Percentiles rank a stretch among this genome's conserved stretches.
Conservation (phyloP, 331 rosid species). For the Quercus lobata region DNA sequence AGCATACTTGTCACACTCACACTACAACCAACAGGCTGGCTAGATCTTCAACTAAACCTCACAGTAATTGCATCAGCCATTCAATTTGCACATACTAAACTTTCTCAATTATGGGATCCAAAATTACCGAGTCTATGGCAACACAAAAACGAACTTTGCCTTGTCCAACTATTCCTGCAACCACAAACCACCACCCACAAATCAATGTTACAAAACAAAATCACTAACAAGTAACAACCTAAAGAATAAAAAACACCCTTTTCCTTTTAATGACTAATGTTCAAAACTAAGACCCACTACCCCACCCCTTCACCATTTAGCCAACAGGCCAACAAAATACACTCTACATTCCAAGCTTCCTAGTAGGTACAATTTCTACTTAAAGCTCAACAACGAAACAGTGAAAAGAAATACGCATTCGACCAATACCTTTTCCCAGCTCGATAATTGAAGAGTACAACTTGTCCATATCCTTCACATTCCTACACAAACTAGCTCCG, state of each 20-base stretch:
- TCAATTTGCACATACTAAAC: neutral
- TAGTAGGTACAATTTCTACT: too few relatives aligned
- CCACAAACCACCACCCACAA: slow-evolving; percentile 9
- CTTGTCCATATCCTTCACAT: slow-evolving; percentile 51
- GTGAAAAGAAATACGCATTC: neutral
- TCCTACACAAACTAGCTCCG: slow-evolving; percentile 33
- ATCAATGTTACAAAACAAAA: neutral
- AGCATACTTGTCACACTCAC: slow-evolving; percentile 2
- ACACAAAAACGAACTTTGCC: slow-evolving; percentile 52
- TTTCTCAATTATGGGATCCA: slow-evolving; percentile 3
- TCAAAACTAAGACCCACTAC: neutral
- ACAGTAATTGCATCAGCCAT: slow-evolving; percentile 1
- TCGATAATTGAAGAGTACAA: slow-evolving; percentile 44
- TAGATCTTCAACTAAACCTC: slow-evolving; percentile 13
- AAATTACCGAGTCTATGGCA: slow-evolving; percentile 77
- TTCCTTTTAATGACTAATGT: too few relatives aligned
- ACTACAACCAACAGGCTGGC: slow-evolving; percentile 8
- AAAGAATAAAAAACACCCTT: neutral
- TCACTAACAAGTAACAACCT: too few relatives aligned
- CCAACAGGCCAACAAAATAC: neutral
- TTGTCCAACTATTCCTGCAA: slow-evolving; percentile 65
- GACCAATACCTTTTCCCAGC: slow-evolving; percentile 59
- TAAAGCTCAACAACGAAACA: neutral
- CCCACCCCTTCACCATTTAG: neutral
- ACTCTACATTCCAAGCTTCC: neutral